Conservation (phyloP, 352 stramenopile species). For the Phytopythium ostracodes region DNA sequence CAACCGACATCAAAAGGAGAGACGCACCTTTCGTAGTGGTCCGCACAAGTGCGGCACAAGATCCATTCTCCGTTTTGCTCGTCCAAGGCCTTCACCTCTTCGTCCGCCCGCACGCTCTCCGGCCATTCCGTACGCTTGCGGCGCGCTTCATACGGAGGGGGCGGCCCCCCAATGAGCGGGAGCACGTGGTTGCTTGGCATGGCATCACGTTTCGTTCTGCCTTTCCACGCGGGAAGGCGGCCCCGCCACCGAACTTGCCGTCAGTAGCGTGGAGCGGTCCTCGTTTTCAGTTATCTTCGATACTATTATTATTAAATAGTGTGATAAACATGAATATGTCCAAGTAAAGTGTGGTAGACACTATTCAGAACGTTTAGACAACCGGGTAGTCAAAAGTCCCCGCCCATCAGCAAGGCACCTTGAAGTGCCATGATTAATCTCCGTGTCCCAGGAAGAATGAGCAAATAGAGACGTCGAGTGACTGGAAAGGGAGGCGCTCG, state of each 20-base stretch:
- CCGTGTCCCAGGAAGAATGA: too few species aligned
- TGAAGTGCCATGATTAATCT: neutral
- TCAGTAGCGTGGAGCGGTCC: neutral
- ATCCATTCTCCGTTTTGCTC: slow-evolving; percentile 62
- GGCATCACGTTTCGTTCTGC: slow-evolving; percentile 4
- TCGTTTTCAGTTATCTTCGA: neutral
- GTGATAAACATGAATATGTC: too few species aligned
- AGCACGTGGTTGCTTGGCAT: slow-evolving; percentile 14
- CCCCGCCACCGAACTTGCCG: neutral
- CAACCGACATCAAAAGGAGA: neutral
- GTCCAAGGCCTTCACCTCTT: slow-evolving; percentile 49
- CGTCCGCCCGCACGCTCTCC: slow-evolving; percentile 43
- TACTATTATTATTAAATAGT: too few species aligned
- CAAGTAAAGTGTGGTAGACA: neutral
- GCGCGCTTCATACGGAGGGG: slow-evolving; percentile 33
- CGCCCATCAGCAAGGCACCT: neutral
- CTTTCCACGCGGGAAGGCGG: neutral
- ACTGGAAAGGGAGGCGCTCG: neutral
- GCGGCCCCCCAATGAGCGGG: slow-evolving; percentile 5
- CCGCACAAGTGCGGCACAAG: slow-evolving; percentile 53
- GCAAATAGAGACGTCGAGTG: too few species aligned
- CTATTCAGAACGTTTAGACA: neutral
- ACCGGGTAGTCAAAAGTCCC: slow-evolving; percentile 1
- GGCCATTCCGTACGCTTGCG: slow-evolving; percentile 48
- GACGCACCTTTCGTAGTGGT: slow-evolving; percentile 46